Evolutionary conservation across 192 early-diverging fungal genomes (phyloP).

Genomic region (Globomyces pollinis-pini): DNA sequence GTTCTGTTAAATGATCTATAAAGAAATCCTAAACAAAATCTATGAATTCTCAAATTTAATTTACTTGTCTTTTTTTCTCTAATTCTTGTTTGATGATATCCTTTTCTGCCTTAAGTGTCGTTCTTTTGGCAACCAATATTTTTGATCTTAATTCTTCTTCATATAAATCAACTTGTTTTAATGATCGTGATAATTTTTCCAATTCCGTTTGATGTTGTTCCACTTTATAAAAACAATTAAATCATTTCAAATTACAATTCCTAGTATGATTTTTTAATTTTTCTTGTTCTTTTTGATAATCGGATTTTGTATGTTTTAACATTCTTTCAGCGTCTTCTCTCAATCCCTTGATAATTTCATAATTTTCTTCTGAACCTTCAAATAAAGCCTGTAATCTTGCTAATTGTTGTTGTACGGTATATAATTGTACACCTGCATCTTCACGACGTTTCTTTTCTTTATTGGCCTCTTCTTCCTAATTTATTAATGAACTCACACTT

Average conservation of each 20-base stretch:
- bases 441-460: constrained; percentile 36
- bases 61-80: constrained; percentile 56
- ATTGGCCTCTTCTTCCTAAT: constrained; percentile 38
- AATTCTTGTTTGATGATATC: constrained; percentile 50
- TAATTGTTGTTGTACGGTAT: constrained; percentile 50
- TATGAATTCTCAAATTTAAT: too few species aligned
- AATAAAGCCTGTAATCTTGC: constrained; percentile 43
- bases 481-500: background rate
- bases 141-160: constrained; percentile 49
- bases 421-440: constrained; percentile 51
- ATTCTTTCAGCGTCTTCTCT: constrained; percentile 44
- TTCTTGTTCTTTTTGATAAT: constrained; percentile 43
- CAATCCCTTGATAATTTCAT: constrained; percentile 31
- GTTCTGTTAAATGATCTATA: constrained; percentile 50
- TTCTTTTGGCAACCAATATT: constrained; percentile 48
- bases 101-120: constrained; percentile 56
- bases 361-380: constrained; percentile 43
- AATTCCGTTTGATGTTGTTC: constrained; percentile 50
- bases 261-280: constrained; percentile 26
- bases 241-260: constrained; percentile 41
- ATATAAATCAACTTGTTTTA: constrained; percentile 55
- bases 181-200: constrained; percentile 46
- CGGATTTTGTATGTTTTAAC: constrained; percentile 20
- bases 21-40: constrained; percentile 47
- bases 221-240: constrained; percentile 23